Conservation (phyloP, 768 basidiomycete genomes). For the Gautieria morchelliformis region DNA sequence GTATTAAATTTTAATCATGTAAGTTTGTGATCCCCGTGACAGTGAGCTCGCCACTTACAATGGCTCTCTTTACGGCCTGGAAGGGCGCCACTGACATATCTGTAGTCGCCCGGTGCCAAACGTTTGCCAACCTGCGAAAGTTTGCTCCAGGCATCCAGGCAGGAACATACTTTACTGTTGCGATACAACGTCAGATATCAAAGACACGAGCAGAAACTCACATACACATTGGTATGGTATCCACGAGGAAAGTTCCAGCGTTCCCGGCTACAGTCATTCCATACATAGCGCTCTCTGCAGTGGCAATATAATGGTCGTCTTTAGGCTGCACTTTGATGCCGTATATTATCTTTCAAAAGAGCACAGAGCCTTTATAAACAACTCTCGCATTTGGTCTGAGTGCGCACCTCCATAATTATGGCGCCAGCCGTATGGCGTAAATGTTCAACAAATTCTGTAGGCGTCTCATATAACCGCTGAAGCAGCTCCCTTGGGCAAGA, state of each 20-base stretch:
- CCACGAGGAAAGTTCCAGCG: slow-evolving; percentile 1
- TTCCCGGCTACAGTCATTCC: slow-evolving; percentile 18
- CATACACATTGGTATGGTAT: background rate
- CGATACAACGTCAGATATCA: background rate
- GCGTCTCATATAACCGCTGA: slow-evolving; percentile 18
- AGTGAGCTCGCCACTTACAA: too few relatives aligned
- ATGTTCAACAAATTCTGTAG: background rate
- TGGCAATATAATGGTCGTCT: slow-evolving; percentile 27
- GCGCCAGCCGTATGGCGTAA: slow-evolving; percentile 3
- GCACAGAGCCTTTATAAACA: background rate
- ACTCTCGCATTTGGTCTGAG: background rate
- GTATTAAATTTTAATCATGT: background rate
- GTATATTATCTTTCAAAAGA: slow-evolving; percentile 22
- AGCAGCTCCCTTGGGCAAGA: slow-evolving; percentile 15
- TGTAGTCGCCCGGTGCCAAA: background rate
- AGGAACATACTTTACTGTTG: slow-evolving; percentile 1
- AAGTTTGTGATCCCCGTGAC: background rate
- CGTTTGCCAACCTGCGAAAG: background rate
- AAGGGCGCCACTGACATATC: background rate
- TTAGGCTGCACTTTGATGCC: slow-evolving; percentile 28
- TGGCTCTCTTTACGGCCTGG: background rate
- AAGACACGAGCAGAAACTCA: background rate
- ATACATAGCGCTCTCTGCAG: slow-evolving; percentile 20
- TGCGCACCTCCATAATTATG: slow-evolving; percentile 6
- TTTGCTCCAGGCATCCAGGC: background rate